A percentile compares a stretch with the other conserved stretches of the same genome.
Conservation (phyloP, 2,329 filamentous ascomycete species). For the Sporothrix schenckii region DNA sequence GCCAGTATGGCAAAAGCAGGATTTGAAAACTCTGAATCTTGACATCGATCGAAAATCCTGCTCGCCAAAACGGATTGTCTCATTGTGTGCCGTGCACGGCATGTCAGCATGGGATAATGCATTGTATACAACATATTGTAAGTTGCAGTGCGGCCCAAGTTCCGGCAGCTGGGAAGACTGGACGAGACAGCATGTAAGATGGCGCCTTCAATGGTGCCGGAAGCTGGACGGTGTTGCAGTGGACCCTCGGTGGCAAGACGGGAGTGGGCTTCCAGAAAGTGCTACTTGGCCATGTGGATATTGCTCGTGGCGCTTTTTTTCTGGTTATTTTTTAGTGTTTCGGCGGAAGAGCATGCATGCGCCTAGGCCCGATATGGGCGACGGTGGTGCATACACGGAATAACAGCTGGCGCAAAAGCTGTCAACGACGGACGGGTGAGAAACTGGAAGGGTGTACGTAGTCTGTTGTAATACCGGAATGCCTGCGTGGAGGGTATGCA, state of each 20-base stretch:
- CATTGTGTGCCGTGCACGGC: constrained; percentile 9
- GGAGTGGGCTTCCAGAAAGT: neutral
- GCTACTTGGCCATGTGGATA: constrained; percentile 10
- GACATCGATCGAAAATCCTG: neutral
- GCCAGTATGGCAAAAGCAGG: too few species aligned
- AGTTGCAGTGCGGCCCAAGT: neutral
- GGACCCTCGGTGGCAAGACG: constrained; percentile 8
- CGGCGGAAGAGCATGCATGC: constrained; percentile 22
- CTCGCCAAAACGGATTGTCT: neutral
- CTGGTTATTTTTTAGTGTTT: neutral
- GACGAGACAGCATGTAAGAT: neutral
- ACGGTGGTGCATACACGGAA: too few species aligned
- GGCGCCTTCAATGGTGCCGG: neutral
- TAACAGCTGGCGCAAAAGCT: too few species aligned
- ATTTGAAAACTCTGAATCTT: constrained; percentile 2
- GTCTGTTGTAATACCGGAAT: neutral
- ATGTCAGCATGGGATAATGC: neutral
- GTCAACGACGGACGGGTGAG: too few species aligned
- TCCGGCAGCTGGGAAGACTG: neutral
- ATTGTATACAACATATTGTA: too few species aligned
- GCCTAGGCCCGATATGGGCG: neutral
- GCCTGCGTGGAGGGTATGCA: neutral
- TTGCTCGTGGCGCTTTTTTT: neutral
- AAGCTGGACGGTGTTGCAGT: constrained; percentile 9
- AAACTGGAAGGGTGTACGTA: neutral